Percentiles rank a stretch among this genome's conserved stretches.
These are phyloP conservation scores for Aspergillus carlsbadensis DNA, from an alignment of 495 filamentous ascomycete genomes.

Conservation along the genomic window DNA sequence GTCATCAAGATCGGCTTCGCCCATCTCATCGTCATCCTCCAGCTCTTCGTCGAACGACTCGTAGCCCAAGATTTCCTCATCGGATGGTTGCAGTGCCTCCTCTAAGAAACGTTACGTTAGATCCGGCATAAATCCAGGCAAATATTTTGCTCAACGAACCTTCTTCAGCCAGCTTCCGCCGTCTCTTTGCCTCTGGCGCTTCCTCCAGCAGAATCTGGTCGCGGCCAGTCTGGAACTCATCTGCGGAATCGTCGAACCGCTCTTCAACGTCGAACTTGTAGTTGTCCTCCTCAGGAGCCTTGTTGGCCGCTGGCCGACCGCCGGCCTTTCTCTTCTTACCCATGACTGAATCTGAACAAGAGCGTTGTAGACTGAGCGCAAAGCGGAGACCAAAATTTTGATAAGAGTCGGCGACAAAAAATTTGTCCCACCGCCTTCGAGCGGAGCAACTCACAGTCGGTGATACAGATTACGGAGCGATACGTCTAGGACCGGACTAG, in stretches of 20 bases:
- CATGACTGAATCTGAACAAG: conserved; percentile 49
- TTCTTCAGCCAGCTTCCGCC: conserved; percentile 63
- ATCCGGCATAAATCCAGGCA: background rate
- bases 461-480: background rate
- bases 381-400: conserved; percentile 6
- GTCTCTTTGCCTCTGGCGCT: conserved; percentile 71
- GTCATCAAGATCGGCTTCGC: conserved; percentile 42
- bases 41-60: conserved; percentile 50
- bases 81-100: conserved; percentile 65
- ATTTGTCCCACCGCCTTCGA: conserved; percentile 39
- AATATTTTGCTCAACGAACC: conserved; percentile 37
- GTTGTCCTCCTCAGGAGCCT: conserved; percentile 34
- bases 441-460: conserved; percentile 1
- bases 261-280: conserved; percentile 61
- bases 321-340: conserved; percentile 78
- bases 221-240: conserved; percentile 81
- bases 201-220: conserved; percentile 86
- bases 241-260: conserved; percentile 87
- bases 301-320: conserved; percentile 48
- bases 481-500: background rate
- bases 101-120: conserved; percentile 41
- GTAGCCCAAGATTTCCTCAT: conserved; percentile 82
- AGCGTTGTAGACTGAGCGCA: background rate
- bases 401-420: conserved; percentile 31
- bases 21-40: conserved; percentile 52